Base-by-base conservation (phyloP, 371 early-diverging fungal species). In the Rhizopus microsporus region DNA sequence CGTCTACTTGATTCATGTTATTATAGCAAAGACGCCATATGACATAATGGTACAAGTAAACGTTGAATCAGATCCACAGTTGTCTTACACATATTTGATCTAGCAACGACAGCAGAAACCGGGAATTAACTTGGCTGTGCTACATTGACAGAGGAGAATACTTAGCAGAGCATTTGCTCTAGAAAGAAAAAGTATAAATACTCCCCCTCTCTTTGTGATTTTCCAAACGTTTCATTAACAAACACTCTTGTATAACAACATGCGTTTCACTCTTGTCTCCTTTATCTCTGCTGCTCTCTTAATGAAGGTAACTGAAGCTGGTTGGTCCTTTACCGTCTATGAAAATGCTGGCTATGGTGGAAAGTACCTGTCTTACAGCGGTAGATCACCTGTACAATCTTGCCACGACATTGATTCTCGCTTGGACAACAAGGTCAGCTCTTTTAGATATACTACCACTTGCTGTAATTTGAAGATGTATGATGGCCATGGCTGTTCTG, bases 331-430 rank as follows among this genome's bases (percentile, higher is more conserved):
- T 16, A 10, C 7, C 10, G n/a, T 43, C n/a, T 43, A 43, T 43
- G 44, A 43, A 43, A 43, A 43, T 43, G 44, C 44, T 43, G 44
- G 44, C 13, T 43, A 43, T 43, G 44, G 15, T n/a, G 44, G 44
- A 10, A 43, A 43, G 44, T n/a, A 10, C 3, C 44, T 43, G 10
- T n/a, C 7, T 17, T 43, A 43, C 17, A 43, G 15, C 16, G 44
- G 44, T 7, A 43, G 16, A 10, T 43, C 44, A 3, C 44, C 44
- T 12, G 44, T 43, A 15, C 44, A 43, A 17, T 15, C 44, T 7
- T 43, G 44, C 17, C 44, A 43, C 6, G 44, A 43, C 3, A n/a
- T 43, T 17, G 44, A 43, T 17, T 13, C 17, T 10, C 44, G 44
- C 6, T 43, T 43, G 44, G 44, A 43, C n/a, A 43, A 43, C 44